Evolutionary conservation across 345 rosid species (phyloP).

Genomic region (Physaria fendleri): DNA sequence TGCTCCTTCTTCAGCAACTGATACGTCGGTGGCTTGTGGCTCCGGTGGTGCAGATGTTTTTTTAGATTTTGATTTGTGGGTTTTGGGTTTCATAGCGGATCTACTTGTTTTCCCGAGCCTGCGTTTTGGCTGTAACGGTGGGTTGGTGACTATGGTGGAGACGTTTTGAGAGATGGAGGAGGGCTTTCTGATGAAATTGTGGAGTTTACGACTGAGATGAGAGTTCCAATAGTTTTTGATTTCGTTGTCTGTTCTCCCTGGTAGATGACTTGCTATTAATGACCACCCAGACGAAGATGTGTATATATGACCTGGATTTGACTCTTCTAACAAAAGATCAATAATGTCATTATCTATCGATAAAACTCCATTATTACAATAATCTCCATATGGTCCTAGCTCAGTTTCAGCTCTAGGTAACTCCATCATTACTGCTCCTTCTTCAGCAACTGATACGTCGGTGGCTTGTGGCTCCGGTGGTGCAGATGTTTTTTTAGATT

Average conservation of each 20-base stretch:
- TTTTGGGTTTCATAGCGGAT: conserved; percentile 29
- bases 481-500: conserved; percentile 13
- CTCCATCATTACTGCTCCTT: conserved; percentile 13
- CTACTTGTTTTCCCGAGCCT: conserved; percentile 27
- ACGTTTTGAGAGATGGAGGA: conserved; percentile 12
- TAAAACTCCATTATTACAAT: conserved; percentile 1
- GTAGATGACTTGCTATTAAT: conserved; percentile 60
- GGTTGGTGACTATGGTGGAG: conserved; percentile 4
- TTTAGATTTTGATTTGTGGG: conserved; percentile 1
- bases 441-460: neutral
- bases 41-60: conserved; percentile 3
- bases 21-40: conserved; percentile 1
- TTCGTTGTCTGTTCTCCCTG: conserved; percentile 81
- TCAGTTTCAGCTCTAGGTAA: conserved; percentile 20
- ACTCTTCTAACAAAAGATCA: conserved; percentile 23
- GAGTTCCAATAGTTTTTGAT: conserved; percentile 79
- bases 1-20: conserved; percentile 7
- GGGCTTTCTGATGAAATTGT: conserved; percentile 30
- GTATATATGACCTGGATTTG: conserved; percentile 11
- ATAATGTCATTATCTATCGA: conserved; percentile 27
- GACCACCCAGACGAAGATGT: conserved; percentile 15
- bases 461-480: neutral
- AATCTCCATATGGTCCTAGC: conserved; percentile 2
- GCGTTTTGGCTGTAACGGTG: conserved; percentile 8
- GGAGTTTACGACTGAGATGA: conserved; percentile 55